phyloP scores from a whole-genome alignment of 2,329 filamentous ascomycete genomes.

The Simplicillium sp. region DNA sequence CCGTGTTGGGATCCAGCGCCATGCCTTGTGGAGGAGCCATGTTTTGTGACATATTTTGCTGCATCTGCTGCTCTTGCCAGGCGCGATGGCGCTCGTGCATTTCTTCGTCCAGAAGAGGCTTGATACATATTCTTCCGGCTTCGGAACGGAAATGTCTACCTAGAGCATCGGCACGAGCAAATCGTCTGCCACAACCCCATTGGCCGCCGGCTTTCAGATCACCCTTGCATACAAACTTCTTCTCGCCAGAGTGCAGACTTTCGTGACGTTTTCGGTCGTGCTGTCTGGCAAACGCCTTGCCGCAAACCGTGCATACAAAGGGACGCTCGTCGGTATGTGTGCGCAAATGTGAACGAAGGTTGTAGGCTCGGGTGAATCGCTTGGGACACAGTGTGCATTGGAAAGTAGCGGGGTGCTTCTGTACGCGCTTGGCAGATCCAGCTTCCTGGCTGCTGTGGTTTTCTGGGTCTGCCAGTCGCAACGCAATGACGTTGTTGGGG shows the following conservation, averaged over 20 bases:
- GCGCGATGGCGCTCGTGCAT: slow-evolving; percentile 68
- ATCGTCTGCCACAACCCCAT: slow-evolving; percentile 90
- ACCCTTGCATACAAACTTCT: slow-evolving; percentile 96
- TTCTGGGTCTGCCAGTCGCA: slow-evolving; percentile 82
- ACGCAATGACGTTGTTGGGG: slow-evolving; percentile 62
- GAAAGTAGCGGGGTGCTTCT: slow-evolving; percentile 97
- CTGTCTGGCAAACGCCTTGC: slow-evolving; percentile 93
- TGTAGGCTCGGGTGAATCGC: slow-evolving; percentile 92
- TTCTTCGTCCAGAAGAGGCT: slow-evolving; percentile 93
- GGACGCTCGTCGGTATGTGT: slow-evolving; percentile 96
- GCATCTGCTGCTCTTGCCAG: slow-evolving; percentile 64
- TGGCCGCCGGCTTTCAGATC: slow-evolving; percentile 72
- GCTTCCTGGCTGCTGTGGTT: slow-evolving; percentile 58
- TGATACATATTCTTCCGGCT: slow-evolving; percentile 92
- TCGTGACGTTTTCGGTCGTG: slow-evolving; percentile 97
- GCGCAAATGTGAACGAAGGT: slow-evolving; percentile 85
- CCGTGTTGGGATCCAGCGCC: slow-evolving; percentile 49
- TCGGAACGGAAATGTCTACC: slow-evolving; percentile 93
- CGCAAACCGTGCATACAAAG: slow-evolving; percentile 93
- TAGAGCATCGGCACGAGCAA: slow-evolving; percentile 89
- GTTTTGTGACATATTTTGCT: slow-evolving; percentile 53
- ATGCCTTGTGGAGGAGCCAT: slow-evolving; percentile 44
- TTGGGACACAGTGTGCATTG: slow-evolving; percentile 92
- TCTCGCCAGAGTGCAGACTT: slow-evolving; percentile 90
- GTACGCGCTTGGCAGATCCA: slow-evolving; percentile 67